Conservation (phyloP, 495 filamentous ascomycete genomes). For the Annulohypoxylon moriforme region DNA sequence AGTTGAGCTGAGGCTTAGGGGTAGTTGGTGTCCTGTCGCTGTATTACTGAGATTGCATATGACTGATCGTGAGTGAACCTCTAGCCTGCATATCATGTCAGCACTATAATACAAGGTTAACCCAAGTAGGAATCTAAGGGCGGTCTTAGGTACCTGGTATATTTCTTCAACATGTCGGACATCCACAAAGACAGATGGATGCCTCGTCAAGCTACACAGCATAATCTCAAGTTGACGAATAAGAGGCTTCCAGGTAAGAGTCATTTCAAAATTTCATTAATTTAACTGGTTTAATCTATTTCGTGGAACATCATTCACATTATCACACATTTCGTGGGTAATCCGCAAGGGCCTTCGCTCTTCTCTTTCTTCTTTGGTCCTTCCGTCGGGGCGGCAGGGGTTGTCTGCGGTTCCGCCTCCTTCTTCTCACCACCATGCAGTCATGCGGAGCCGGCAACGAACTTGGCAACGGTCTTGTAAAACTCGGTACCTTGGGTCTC, state of each 20-base stretch:
- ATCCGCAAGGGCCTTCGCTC: constrained; percentile 41
- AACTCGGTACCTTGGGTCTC: constrained; percentile 85
- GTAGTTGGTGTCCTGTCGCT: neutral
- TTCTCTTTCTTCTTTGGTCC: constrained; percentile 16
- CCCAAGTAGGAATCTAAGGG: neutral
- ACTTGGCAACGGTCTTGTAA: constrained; percentile 80
- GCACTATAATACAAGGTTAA: neutral
- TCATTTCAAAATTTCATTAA: neutral
- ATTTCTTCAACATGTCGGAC: neutral
- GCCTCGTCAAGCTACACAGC: neutral
- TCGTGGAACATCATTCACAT: constrained; percentile 16
- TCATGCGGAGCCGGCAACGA: constrained; percentile 72
- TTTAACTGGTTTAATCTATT: constrained; percentile 1
- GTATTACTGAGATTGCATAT: neutral
- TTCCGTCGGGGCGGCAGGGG: neutral
- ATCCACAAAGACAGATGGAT: neutral
- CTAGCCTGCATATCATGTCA: neutral
- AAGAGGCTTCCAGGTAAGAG: neutral
- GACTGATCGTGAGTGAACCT: neutral
- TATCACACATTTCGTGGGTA: constrained; percentile 44
- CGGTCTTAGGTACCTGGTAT: neutral
- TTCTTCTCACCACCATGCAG: constrained; percentile 71
- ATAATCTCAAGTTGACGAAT: neutral
- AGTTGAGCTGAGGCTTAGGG: neutral
- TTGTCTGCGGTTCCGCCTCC: constrained; percentile 10